These are phyloP conservation scores for Protomyces lactucae-debilis DNA, from an alignment of 1,139 yeast species.

Conservation along the genomic window DNA sequence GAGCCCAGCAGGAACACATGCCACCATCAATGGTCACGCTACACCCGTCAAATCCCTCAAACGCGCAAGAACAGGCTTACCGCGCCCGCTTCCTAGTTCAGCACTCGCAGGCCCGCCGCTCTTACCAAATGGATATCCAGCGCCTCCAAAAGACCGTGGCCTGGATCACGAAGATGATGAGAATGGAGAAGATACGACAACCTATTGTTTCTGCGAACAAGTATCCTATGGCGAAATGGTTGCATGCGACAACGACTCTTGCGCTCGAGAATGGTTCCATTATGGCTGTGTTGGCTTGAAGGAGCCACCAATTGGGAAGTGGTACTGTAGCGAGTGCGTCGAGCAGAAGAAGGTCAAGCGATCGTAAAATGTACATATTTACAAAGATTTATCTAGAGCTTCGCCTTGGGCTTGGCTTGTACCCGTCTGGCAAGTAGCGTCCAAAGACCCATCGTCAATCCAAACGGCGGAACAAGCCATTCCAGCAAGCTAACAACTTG, in stretches of 20 bases:
- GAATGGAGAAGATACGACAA: constrained; percentile 36
- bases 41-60: constrained; percentile 25
- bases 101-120: constrained; percentile 22
- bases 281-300: constrained; percentile 70
- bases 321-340: constrained; percentile 41
- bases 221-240: constrained; percentile 89
- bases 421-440: neutral
- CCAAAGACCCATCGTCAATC: constrained; percentile 17
- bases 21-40: constrained; percentile 2
- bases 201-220: constrained; percentile 78
- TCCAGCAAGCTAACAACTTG: constrained; percentile 24
- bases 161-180: constrained; percentile 55
- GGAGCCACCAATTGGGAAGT: constrained; percentile 44
- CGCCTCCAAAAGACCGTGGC: constrained; percentile 25
- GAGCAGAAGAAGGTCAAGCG: constrained; percentile 3
- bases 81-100: constrained; percentile 17
- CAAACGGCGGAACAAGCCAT: constrained; percentile 21
- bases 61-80: constrained; percentile 25
- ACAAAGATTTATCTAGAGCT: neutral
- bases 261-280: constrained; percentile 83
- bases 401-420: neutral
- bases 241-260: constrained; percentile 80
- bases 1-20: constrained; percentile 7
- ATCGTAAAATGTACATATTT: neutral
- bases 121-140: constrained; percentile 20